A percentile compares a stretch with the other conserved stretches of the same genome.
phyloP scores from a whole-genome alignment of 2,329 filamentous ascomycete species.

The Alternaria atra region DNA sequence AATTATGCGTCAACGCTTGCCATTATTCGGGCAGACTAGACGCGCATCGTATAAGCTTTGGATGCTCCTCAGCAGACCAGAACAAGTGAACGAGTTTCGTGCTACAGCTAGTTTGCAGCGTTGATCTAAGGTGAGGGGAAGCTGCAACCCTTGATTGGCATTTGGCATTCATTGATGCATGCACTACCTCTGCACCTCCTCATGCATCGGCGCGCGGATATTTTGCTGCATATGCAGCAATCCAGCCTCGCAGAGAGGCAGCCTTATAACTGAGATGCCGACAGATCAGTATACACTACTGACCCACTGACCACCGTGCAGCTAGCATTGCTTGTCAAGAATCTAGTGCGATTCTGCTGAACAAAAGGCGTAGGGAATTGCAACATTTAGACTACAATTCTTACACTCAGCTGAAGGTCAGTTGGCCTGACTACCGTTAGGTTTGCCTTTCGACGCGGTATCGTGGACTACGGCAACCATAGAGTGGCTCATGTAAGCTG shows the following conservation, averaged over 20 bases:
- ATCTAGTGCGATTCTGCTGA: background rate
- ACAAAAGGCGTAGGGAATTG: background rate
- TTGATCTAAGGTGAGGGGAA: background rate
- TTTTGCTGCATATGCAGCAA: background rate
- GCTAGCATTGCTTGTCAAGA: background rate
- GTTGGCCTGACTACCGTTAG: background rate
- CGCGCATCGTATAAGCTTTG: background rate
- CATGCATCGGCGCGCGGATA: background rate
- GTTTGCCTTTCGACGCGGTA: background rate
- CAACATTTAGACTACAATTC: background rate
- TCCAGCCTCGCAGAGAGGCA: background rate
- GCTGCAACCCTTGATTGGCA: background rate
- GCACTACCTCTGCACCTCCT: constrained; percentile 2
- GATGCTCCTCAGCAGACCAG: background rate
- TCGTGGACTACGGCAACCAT: background rate
- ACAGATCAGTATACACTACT: background rate
- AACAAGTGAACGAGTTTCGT: background rate
- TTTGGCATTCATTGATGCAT: background rate
- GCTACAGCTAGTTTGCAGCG: constrained; percentile 2
- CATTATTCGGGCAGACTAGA: background rate
- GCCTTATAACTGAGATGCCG: background rate
- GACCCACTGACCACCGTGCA: background rate
- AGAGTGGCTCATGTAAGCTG: constrained; percentile 1
- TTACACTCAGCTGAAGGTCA: background rate
- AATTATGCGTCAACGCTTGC: background rate